Conservation (phyloP, 192 early-diverging fungal genomes). For the Coemansia umbellata region DNA sequence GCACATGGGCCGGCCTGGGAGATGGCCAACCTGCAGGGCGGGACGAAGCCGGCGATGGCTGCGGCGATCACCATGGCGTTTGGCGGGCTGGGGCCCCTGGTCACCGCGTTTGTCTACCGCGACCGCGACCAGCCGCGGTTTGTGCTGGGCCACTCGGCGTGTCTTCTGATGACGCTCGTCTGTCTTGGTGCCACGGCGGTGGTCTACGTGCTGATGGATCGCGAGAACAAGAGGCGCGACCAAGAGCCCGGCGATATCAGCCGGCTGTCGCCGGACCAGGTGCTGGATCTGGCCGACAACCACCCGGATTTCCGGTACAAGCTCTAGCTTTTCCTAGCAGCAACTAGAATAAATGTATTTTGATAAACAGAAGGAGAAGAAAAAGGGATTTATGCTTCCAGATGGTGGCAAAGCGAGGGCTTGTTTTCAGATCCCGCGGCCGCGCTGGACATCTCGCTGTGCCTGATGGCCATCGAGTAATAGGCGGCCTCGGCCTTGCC, state of each 20-base stretch:
- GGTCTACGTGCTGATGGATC: slow-evolving; percentile 8
- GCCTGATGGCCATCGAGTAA: slow-evolving; percentile 43
- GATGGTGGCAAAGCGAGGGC: no score
- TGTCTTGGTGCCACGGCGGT: slow-evolving; percentile 15
- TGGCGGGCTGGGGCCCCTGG: slow-evolving; percentile 40
- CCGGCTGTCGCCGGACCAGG: slow-evolving; percentile 13
- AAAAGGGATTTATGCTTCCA: no score
- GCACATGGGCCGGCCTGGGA: slow-evolving; percentile 46
- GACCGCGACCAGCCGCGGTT: slow-evolving; percentile 32
- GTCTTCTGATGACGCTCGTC: slow-evolving; percentile 26
- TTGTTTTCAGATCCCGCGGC: no score
- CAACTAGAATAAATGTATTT: neutral
- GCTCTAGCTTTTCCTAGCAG: no score
- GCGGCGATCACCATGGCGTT: slow-evolving; percentile 33
- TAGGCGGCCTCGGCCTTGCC: slow-evolving; percentile 42
- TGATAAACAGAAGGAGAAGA: neutral
- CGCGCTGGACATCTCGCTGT: slow-evolving; percentile 38
- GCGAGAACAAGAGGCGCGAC: slow-evolving; percentile 37
- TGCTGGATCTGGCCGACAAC: slow-evolving; percentile 37
- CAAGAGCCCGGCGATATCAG: slow-evolving; percentile 6
- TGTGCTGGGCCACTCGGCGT: slow-evolving; percentile 38
- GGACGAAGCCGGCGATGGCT: slow-evolving; percentile 47
- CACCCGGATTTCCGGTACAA: slow-evolving; percentile 47
- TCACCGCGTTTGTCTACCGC: slow-evolving; percentile 48
- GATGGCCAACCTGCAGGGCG: slow-evolving; percentile 43